Evolutionary conservation across 2,329 filamentous ascomycete species (phyloP).

Genomic region (Colletotrichum tabaci): DNA sequence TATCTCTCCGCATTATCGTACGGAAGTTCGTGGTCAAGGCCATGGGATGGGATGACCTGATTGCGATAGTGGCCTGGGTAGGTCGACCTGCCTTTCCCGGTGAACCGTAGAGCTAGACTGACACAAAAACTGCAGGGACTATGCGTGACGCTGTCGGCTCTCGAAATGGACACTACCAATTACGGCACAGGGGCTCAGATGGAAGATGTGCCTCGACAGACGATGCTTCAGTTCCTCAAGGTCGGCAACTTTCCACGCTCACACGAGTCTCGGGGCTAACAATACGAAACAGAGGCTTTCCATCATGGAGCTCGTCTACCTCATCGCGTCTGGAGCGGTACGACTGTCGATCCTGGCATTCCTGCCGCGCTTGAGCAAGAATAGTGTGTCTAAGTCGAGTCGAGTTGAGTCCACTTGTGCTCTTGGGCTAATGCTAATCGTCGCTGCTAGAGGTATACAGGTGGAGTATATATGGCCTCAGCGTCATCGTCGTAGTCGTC

Average conservation of each 20-base stretch:
- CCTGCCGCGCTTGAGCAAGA: constrained; percentile 52
- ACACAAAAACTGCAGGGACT: constrained; percentile 7
- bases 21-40: constrained; percentile 28
- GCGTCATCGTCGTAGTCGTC: constrained; percentile 39
- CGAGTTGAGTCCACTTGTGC: neutral
- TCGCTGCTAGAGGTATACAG: constrained; percentile 14
- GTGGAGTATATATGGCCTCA: constrained; percentile 37
- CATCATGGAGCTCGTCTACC: constrained; percentile 46
- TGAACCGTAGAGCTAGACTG: neutral
- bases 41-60: constrained; percentile 35
- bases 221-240: constrained; percentile 29
- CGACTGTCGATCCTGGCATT: constrained; percentile 54
- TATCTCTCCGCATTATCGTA: constrained; percentile 24
- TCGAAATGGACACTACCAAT: constrained; percentile 36
- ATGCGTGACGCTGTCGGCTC: constrained; percentile 26
- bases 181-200: constrained; percentile 38
- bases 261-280: neutral
- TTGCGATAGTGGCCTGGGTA: constrained; percentile 35
- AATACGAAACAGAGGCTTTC: constrained; percentile 18
- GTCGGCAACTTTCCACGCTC: neutral
- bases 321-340: constrained; percentile 51
- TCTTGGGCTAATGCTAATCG: constrained; percentile 6
- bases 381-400: constrained; percentile 46
- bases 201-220: constrained; percentile 13
- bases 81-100: neutral